Conservation (phyloP, 176 grass and related monocot species). For the Aegilops speltoides region DNA sequence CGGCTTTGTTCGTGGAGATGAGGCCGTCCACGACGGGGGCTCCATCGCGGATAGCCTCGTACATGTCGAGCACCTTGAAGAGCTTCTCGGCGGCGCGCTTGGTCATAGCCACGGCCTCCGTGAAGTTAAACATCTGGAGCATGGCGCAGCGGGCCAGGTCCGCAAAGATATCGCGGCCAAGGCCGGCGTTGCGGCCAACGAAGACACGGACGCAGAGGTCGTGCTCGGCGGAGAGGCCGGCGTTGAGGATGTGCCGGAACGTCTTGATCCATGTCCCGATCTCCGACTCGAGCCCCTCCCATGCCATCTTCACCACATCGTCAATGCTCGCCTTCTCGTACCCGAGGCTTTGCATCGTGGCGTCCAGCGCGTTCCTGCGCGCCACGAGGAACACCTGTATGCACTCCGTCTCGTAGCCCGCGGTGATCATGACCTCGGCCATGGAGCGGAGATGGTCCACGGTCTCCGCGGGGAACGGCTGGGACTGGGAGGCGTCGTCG, state of each 20-base stretch:
- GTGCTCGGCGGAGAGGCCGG: constrained; percentile 51
- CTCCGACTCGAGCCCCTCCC: constrained; percentile 72
- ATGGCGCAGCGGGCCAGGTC: constrained; percentile 46
- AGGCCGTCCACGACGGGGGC: constrained; percentile 42
- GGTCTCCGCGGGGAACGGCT: constrained; percentile 40
- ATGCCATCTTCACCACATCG: constrained; percentile 78
- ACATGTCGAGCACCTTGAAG: constrained; percentile 98
- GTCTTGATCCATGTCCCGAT: constrained; percentile 73
- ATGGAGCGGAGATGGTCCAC: constrained; percentile 58
- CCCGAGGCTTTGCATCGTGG: constrained; percentile 51
- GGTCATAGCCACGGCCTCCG: constrained; percentile 65
- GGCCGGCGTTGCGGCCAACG: neutral
- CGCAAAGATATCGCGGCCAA: constrained; percentile 42
- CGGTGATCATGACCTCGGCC: constrained; percentile 50
- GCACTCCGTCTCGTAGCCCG: constrained; percentile 78
- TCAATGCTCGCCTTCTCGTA: constrained; percentile 77
- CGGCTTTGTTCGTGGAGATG: neutral
- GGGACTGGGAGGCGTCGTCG: neutral
- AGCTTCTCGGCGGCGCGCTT: constrained; percentile 85
- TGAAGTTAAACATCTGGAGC: constrained; percentile 72
- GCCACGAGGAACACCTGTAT: constrained; percentile 65
- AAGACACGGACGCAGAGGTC: constrained; percentile 66
- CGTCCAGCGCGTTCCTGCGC: constrained; percentile 69
- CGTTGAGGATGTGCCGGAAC: constrained; percentile 50
- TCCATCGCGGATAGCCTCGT: constrained; percentile 68